Conservation (phyloP, 352 stramenopile species). For the Pythium brachiatum region DNA sequence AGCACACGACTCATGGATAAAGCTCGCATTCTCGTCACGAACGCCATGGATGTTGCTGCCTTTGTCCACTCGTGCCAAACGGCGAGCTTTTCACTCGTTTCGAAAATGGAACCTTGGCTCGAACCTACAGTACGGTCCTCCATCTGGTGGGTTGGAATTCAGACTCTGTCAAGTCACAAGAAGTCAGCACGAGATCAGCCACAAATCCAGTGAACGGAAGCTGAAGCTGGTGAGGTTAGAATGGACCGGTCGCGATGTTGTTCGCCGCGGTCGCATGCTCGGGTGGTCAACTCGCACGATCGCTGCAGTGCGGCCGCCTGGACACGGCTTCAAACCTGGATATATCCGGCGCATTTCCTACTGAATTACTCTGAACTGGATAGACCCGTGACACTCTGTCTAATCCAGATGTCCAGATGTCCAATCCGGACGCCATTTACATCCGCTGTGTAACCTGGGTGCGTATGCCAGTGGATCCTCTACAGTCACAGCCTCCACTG, state of each 20-base stretch:
- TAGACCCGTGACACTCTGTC: neutral
- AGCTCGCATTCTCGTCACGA: too few relatives aligned
- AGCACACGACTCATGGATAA: too few relatives aligned
- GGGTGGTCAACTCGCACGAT: neutral
- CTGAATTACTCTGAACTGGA: neutral
- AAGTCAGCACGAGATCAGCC: conserved; percentile 13
- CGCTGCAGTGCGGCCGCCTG: neutral
- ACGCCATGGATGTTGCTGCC: too few relatives aligned
- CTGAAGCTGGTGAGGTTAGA: neutral
- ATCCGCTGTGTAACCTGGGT: neutral
- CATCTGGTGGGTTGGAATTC: conserved; percentile 11
- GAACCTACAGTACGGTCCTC: neutral
- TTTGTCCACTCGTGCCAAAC: too few relatives aligned
- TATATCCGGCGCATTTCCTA: neutral
- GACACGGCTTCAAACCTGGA: conserved; percentile 3
- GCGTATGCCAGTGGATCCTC: neutral
- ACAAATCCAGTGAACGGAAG: neutral
- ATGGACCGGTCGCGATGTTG: neutral
- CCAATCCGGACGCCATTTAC: conserved; percentile 4
- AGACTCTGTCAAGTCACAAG: conserved; percentile 11
- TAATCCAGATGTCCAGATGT: conserved; percentile 12
- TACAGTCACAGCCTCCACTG: conserved; percentile 6
- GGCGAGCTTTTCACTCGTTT: too few relatives aligned
- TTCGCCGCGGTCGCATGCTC: neutral
- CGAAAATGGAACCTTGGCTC: too few relatives aligned